These are phyloP conservation scores for Davidsoniella virescens DNA, from an alignment of 2,329 filamentous ascomycete species.

Conservation along the genomic window DNA sequence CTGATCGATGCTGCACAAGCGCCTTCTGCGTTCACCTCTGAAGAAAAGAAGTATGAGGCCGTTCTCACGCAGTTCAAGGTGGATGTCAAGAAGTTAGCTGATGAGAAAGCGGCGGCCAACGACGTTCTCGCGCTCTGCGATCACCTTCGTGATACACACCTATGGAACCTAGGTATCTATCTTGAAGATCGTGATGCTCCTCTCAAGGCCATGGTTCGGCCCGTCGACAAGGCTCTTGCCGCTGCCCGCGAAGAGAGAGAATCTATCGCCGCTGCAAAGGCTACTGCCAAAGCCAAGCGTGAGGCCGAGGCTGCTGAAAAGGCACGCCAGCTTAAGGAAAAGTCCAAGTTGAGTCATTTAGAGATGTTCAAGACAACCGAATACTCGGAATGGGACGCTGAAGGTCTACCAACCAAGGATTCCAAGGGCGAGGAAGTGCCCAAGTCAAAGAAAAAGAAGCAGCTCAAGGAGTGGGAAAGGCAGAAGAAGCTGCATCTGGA, in stretches of 20 bases:
- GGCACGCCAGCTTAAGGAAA: conserved; percentile 24
- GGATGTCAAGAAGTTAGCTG: conserved; percentile 35
- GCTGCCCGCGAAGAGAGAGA: conserved; percentile 43
- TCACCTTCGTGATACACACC: conserved; percentile 59
- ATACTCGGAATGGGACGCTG: conserved; percentile 66
- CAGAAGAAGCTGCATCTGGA: conserved; percentile 76
- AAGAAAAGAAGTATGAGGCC: conserved; percentile 21
- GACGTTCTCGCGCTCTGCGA: conserved; percentile 65
- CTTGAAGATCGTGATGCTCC: conserved; percentile 63
- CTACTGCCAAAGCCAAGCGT: conserved; percentile 34
- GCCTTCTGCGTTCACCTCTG: conserved; percentile 28
- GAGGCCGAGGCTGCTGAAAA: conserved; percentile 37
- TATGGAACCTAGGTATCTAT: conserved; percentile 72
- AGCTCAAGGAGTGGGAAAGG: conserved; percentile 77
- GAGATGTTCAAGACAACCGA: conserved; percentile 42
- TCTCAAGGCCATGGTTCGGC: conserved; percentile 57
- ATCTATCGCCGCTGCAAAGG: conserved; percentile 37
- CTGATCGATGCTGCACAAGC: conserved; percentile 33
- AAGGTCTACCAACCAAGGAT: conserved; percentile 65
- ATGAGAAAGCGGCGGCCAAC: conserved; percentile 34
- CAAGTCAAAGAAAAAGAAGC: conserved; percentile 65
- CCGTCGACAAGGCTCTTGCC: conserved; percentile 39
- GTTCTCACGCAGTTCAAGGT: conserved; percentile 36
- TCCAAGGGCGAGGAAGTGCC: conserved; percentile 64
- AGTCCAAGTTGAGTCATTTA: conserved; percentile 37